Evolutionary conservation across 2,329 filamentous ascomycete genomes (phyloP).

Genomic region (Teratosphaeria gauchensis): DNA sequence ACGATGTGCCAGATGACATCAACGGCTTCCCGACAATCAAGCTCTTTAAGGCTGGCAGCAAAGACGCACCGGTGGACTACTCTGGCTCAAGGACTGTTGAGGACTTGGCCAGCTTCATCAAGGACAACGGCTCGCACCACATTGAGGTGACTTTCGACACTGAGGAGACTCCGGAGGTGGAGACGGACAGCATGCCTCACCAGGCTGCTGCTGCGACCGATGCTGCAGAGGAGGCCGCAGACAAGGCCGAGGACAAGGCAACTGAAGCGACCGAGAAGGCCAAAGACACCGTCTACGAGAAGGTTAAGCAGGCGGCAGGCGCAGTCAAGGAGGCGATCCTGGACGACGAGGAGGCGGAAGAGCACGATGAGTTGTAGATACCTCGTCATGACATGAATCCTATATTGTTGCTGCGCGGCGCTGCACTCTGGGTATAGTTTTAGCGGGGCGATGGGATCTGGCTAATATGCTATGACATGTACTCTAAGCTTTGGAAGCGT

Average conservation of each 20-base stretch:
- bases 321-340: constrained; percentile 23
- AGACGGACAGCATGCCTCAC: constrained; percentile 38
- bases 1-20: constrained; percentile 95
- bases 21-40: constrained; percentile 99
- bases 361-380: constrained; percentile 68
- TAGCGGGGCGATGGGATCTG: neutral
- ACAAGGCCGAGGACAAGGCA: constrained; percentile 14
- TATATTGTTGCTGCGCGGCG: neutral
- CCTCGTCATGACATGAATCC: neutral
- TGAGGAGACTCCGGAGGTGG: constrained; percentile 31
- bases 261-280: constrained; percentile 18
- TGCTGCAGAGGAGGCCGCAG: constrained; percentile 10
- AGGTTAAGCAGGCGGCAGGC: constrained; percentile 28
- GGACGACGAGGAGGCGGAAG: constrained; percentile 27
- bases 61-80: constrained; percentile 79
- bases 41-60: constrained; percentile 84
- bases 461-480: neutral
- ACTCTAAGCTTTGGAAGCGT: neutral
- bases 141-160: constrained; percentile 49
- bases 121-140: constrained; percentile 89
- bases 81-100: constrained; percentile 77
- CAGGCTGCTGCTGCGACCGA: constrained; percentile 35
- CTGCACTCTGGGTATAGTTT: neutral
- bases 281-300: constrained; percentile 20
- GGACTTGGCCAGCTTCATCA: constrained; percentile 84